phyloP scores from a whole-genome alignment of 2,329 filamentous ascomycete genomes.

The Thielaviopsis ethacetica region DNA sequence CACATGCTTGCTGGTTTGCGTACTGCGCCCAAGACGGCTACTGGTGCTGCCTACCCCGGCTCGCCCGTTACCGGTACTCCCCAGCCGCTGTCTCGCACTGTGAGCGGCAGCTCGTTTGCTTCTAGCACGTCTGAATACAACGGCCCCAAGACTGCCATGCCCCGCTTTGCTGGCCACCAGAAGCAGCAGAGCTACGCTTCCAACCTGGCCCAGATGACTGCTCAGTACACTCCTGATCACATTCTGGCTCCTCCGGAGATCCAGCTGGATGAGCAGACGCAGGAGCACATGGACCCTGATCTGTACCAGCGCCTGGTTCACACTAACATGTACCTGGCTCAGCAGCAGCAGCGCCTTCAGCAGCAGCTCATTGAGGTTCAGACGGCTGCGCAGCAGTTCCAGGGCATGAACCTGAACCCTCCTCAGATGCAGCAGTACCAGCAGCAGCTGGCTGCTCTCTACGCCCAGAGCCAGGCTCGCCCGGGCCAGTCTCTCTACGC shows the following conservation, averaged over 20 bases:
- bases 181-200: slow-evolving; percentile 19
- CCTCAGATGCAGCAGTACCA: slow-evolving; percentile 31
- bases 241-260: slow-evolving; percentile 72
- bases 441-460: slow-evolving; percentile 25
- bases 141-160: slow-evolving; percentile 41
- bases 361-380: slow-evolving; percentile 81
- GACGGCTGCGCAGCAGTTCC: slow-evolving; percentile 66
- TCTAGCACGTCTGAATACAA: slow-evolving; percentile 24
- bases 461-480: slow-evolving; percentile 25
- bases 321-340: slow-evolving; percentile 80
- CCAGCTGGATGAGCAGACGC: slow-evolving; percentile 51
- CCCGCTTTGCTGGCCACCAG: slow-evolving; percentile 24
- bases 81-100: slow-evolving; percentile 27
- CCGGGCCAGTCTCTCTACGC: slow-evolving; percentile 29
- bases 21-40: slow-evolving; percentile 77
- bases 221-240: slow-evolving; percentile 68
- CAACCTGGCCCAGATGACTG: slow-evolving; percentile 20
- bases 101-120: slow-evolving; percentile 28
- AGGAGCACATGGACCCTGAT: slow-evolving; percentile 67
- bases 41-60: slow-evolving; percentile 55
- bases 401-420: slow-evolving; percentile 51
- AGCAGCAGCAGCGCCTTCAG: slow-evolving; percentile 88
- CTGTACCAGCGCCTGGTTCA: slow-evolving; percentile 79
- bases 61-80: slow-evolving; percentile 32
- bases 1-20: slow-evolving; percentile 86